Percentiles rank a stretch among this genome's conserved stretches.
These are phyloP conservation scores for Tolypocladium tundrense DNA, from an alignment of 2,329 filamentous ascomycete genomes.

Conservation along the genomic window DNA sequence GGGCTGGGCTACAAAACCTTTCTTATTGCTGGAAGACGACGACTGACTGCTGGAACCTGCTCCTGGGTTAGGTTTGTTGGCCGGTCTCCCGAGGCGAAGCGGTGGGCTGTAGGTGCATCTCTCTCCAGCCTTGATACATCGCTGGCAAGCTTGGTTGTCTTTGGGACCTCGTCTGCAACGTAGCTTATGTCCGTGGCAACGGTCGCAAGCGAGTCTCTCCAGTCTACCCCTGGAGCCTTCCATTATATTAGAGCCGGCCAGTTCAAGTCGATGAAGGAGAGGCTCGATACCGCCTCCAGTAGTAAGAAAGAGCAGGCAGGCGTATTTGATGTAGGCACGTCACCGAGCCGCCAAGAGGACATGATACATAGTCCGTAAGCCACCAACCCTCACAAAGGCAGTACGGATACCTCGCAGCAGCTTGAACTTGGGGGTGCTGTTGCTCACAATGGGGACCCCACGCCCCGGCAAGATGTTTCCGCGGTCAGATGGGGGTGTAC, in stretches of 20 bases:
- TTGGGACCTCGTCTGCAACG: constrained; percentile 2
- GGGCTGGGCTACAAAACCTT: not conserved
- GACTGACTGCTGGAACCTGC: not conserved
- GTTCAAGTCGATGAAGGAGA: not conserved
- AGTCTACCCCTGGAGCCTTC: not conserved
- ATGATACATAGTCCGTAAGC: not conserved
- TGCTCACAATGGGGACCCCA: not conserved
- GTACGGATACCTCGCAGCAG: not conserved
- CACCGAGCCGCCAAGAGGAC: not conserved
- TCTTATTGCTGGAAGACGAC: not conserved
- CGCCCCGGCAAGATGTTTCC: not conserved
- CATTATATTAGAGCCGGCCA: not conserved
- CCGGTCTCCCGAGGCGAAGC: constrained; percentile 2
- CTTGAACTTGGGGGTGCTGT: not conserved
- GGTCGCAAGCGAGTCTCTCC: not conserved
- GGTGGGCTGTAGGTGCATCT: constrained; percentile 5
- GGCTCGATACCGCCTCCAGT: not conserved
- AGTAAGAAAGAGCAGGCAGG: not conserved
- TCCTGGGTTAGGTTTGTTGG: not conserved
- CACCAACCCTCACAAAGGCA: not conserved
- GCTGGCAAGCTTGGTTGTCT: constrained; percentile 1
- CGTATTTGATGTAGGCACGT: not conserved
- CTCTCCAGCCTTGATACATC: constrained; percentile 3
- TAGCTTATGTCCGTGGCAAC: constrained; percentile 2
- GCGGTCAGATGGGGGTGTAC: not conserved